These are phyloP conservation scores for Coemansia sp. DNA, from an alignment of 192 early-diverging fungal genomes.

Conservation along the genomic window DNA sequence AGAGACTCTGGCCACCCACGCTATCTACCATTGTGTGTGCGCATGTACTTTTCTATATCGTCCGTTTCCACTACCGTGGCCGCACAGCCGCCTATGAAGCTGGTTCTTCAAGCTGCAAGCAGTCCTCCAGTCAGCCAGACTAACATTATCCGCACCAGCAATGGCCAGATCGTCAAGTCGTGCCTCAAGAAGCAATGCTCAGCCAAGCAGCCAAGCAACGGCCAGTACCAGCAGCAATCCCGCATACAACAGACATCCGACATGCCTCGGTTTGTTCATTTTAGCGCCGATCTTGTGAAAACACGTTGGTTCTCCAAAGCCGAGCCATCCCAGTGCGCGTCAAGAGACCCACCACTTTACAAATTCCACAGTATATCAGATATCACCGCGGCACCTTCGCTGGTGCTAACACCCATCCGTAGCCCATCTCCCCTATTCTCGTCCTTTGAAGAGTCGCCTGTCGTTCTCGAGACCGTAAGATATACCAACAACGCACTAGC, in stretches of 20 bases:
- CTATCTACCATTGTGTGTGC: not conserved
- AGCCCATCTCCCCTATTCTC: slow-evolving; percentile 36
- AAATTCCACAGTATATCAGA: not conserved
- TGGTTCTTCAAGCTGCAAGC: slow-evolving; percentile 18
- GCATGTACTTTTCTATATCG: slow-evolving; percentile 33
- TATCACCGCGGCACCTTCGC: not conserved
- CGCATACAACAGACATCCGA: not conserved
- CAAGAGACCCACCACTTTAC: slow-evolving; percentile 16
- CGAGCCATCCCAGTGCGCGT: slow-evolving; percentile 58
- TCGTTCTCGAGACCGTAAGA: slow-evolving; percentile 61
- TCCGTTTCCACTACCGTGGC: slow-evolving; percentile 13
- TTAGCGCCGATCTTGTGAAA: slow-evolving; percentile 62
- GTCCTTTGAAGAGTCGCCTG: slow-evolving; percentile 45
- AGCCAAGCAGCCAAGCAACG: not conserved
- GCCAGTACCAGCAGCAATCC: not conserved
- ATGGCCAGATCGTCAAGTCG: slow-evolving; percentile 18
- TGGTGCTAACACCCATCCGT: slow-evolving; percentile 22
- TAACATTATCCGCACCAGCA: not conserved
- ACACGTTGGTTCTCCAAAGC: slow-evolving; percentile 64
- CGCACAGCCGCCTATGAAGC: slow-evolving; percentile 13
- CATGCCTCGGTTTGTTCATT: slow-evolving; percentile 61
- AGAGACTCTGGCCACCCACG: no score
- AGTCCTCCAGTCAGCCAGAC: not conserved
- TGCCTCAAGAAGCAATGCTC: slow-evolving; percentile 21
- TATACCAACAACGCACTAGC: slow-evolving; percentile 50